Percentiles rank a stretch among this genome's conserved stretches.
Conservation (phyloP, 768 basidiomycete genomes). For the Kwoniella mangroviensis region DNA sequence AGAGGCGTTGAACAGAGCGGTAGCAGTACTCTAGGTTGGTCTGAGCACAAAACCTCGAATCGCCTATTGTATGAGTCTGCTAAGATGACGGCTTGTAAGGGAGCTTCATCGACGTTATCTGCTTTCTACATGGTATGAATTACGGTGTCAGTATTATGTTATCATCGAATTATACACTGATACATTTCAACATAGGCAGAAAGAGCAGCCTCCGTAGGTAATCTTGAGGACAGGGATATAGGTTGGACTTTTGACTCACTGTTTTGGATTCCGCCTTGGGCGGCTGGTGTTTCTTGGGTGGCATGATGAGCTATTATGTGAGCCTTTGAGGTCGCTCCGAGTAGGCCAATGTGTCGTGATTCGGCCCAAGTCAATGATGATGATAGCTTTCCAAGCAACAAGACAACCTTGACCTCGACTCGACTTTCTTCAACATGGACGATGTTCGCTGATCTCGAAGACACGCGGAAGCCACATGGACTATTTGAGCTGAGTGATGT, state of each 20-base stretch:
- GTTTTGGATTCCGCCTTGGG: conserved; percentile 33
- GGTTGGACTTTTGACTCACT: conserved; percentile 21
- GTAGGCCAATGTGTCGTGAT: not conserved
- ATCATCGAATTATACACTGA: too few species aligned
- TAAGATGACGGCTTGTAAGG: conserved; percentile 90
- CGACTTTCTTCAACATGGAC: not conserved
- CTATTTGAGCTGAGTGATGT: not conserved
- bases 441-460: not conserved
- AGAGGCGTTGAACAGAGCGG: conserved; percentile 93
- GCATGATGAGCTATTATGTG: conserved; percentile 31
- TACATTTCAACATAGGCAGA: not conserved
- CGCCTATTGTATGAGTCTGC: conserved; percentile 96
- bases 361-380: not conserved
- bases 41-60: conserved; percentile 84
- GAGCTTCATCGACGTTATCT: conserved; percentile 65
- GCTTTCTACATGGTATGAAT: conserved; percentile 38
- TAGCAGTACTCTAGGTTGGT: conserved; percentile 85
- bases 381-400: too few species aligned
- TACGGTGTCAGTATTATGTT: not conserved
- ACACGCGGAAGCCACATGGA: not conserved
- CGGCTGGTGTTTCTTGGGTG: conserved; percentile 41
- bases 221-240: not conserved
- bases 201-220: not conserved
- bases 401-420: too few species aligned
- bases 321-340: too few species aligned